These are phyloP conservation scores for Globisporangium viniferum DNA, from an alignment of 352 stramenopile species.

Conservation along the genomic window DNA sequence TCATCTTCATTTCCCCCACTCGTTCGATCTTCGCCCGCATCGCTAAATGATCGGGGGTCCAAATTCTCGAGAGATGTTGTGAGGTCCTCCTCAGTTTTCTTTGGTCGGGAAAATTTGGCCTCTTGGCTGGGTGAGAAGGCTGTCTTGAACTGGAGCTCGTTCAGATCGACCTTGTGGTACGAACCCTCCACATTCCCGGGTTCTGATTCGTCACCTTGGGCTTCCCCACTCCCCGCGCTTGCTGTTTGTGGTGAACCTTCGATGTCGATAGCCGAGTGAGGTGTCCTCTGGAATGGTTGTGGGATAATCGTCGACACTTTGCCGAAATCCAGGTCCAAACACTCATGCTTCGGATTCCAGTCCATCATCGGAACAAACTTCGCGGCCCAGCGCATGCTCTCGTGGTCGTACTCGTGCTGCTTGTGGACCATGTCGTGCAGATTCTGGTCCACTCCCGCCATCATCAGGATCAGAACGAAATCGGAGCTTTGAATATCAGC, in stretches of 20 bases:
- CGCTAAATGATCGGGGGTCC: neutral
- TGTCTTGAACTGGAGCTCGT: constrained; percentile 13
- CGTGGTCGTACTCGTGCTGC: constrained; percentile 42
- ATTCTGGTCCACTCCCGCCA: constrained; percentile 55
- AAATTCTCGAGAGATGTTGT: neutral
- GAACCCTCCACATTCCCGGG: constrained; percentile 5
- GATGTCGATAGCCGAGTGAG: constrained; percentile 17
- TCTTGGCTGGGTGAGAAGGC: neutral
- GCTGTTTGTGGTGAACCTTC: constrained; percentile 12
- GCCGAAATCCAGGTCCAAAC: constrained; percentile 42
- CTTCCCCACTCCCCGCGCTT: neutral
- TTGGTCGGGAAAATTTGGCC: neutral
- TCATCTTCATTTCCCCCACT: constrained; percentile 1
- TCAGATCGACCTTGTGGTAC: constrained; percentile 8
- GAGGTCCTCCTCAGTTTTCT: neutral
- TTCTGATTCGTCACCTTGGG: constrained; percentile 3
- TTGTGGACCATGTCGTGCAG: constrained; percentile 59
- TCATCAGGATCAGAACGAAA: constrained; percentile 54
- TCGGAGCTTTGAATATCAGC: constrained; percentile 35
- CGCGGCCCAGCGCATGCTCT: constrained; percentile 38
- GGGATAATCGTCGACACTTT: constrained; percentile 34
- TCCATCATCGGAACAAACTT: constrained; percentile 38
- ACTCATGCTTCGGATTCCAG: constrained; percentile 32
- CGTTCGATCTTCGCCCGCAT: neutral
- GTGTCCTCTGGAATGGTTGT: constrained; percentile 9